These are phyloP conservation scores for Calonectria pteridis DNA, from an alignment of 2,329 filamentous ascomycete genomes.

Conservation along the genomic window DNA sequence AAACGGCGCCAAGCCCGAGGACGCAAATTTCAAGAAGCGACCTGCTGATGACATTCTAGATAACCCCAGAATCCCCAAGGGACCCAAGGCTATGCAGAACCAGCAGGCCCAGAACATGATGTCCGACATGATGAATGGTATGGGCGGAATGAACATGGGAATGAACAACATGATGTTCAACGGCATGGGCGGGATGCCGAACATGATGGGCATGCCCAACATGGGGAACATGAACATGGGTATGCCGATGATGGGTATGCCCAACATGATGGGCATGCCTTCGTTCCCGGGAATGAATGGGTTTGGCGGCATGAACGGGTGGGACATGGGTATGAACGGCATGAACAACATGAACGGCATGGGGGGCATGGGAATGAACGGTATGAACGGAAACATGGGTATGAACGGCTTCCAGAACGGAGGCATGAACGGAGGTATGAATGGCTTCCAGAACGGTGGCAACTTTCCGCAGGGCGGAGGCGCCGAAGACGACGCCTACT, in stretches of 20 bases:
- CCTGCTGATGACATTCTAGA: constrained; percentile 79
- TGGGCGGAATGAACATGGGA: constrained; percentile 56
- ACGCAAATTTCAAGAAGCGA: constrained; percentile 77
- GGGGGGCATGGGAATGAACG: constrained; percentile 40
- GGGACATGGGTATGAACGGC: constrained; percentile 38
- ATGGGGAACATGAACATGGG: constrained; percentile 48
- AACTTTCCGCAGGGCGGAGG: constrained; percentile 65
- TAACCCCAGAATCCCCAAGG: constrained; percentile 75
- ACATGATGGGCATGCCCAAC: constrained; percentile 50
- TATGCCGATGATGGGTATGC: constrained; percentile 49
- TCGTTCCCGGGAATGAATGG: constrained; percentile 47
- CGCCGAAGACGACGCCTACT: constrained; percentile 90
- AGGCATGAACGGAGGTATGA: constrained; percentile 48
- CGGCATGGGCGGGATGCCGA: constrained; percentile 52
- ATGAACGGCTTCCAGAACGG: constrained; percentile 48
- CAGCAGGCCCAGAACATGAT: constrained; percentile 60
- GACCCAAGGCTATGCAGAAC: constrained; percentile 73
- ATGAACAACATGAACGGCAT: constrained; percentile 43
- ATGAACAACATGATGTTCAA: constrained; percentile 55
- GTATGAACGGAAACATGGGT: constrained; percentile 52
- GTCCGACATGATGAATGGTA: constrained; percentile 63
- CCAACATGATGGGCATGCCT: constrained; percentile 51
- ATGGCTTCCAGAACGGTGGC: constrained; percentile 49
- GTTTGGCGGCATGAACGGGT: constrained; percentile 42
- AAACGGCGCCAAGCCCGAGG: constrained; percentile 47